phyloP scores from a whole-genome alignment of 2,329 filamentous ascomycete species.

The Stemphylium lycopersici region DNA sequence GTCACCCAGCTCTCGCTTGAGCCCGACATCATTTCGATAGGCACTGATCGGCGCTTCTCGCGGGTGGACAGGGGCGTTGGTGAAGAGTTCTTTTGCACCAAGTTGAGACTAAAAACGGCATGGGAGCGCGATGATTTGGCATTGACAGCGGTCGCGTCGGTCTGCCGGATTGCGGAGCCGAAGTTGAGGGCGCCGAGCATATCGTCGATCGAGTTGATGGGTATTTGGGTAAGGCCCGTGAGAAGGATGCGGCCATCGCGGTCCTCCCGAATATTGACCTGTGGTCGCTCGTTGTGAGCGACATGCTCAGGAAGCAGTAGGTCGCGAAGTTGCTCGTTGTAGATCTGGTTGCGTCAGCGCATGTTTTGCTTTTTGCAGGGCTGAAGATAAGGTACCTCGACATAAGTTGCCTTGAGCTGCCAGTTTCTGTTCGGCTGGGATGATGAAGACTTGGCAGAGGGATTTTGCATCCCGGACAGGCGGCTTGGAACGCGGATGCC shows the following conservation, averaged over 20 bases:
- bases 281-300: slow-evolving; percentile 70
- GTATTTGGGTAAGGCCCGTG: slow-evolving; percentile 84
- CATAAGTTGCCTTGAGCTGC: slow-evolving; percentile 92
- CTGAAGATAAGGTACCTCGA: slow-evolving; percentile 59
- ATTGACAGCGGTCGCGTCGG: slow-evolving; percentile 95
- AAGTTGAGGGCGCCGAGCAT: slow-evolving; percentile 87
- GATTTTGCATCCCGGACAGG: slow-evolving; percentile 66
- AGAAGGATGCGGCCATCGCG: slow-evolving; percentile 92
- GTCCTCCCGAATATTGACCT: slow-evolving; percentile 93
- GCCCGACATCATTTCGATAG: slow-evolving; percentile 75
- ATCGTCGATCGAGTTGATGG: slow-evolving; percentile 91
- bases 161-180: slow-evolving; percentile 92
- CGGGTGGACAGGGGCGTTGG: slow-evolving; percentile 56
- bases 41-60: slow-evolving; percentile 88
- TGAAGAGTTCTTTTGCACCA: slow-evolving; percentile 80
- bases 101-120: slow-evolving; percentile 93
- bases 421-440: slow-evolving; percentile 72
- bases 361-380: neutral
- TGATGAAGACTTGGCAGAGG: slow-evolving; percentile 51
- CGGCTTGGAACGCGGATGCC: slow-evolving; percentile 72
- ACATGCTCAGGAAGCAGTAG: slow-evolving; percentile 79
- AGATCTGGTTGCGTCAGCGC: slow-evolving; percentile 67
- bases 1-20: slow-evolving; percentile 70
- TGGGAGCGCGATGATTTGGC: slow-evolving; percentile 97
- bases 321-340: slow-evolving; percentile 95